Percentiles rank a stretch among this genome's conserved stretches.
These are phyloP conservation scores for Saturnispora besseyi DNA, from an alignment of 805 yeast species.

Conservation along the genomic window DNA sequence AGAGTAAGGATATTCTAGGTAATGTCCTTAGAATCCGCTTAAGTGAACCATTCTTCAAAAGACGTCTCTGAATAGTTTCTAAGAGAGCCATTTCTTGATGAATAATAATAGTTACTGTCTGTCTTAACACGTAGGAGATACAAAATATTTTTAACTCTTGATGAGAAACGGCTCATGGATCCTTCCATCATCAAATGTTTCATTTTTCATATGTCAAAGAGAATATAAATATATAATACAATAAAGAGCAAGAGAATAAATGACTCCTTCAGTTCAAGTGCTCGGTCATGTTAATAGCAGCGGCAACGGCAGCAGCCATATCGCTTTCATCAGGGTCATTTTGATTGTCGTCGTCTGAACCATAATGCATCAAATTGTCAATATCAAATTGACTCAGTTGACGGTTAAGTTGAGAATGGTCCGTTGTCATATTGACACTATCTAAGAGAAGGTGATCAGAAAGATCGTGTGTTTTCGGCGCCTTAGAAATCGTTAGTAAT, in stretches of 20 bases:
- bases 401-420: conserved; percentile 25
- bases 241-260: background rate
- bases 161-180: background rate
- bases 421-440: conserved; percentile 16
- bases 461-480: background rate
- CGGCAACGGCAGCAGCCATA: conserved; percentile 14
- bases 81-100: conserved; percentile 35
- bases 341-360: conserved; percentile 12
- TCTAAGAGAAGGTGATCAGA: conserved; percentile 5
- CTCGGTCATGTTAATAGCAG: conserved; percentile 10
- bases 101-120: background rate
- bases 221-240: background rate
- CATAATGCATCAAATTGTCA: conserved; percentile 6
- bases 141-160: background rate
- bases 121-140: background rate
- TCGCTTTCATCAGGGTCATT: conserved; percentile 10
- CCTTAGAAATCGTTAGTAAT: background rate
- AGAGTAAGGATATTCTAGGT: conserved; percentile 35
- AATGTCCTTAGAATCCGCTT: conserved; percentile 35
- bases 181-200: background rate
- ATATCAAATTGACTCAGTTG: conserved; percentile 23
- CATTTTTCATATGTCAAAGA: background rate
- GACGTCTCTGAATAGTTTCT: conserved; percentile 35
- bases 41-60: conserved; percentile 37
- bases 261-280: background rate